These are phyloP conservation scores for Berkeleyomyces basicola DNA, from an alignment of 2,329 filamentous ascomycete species.

Conservation along the genomic window DNA sequence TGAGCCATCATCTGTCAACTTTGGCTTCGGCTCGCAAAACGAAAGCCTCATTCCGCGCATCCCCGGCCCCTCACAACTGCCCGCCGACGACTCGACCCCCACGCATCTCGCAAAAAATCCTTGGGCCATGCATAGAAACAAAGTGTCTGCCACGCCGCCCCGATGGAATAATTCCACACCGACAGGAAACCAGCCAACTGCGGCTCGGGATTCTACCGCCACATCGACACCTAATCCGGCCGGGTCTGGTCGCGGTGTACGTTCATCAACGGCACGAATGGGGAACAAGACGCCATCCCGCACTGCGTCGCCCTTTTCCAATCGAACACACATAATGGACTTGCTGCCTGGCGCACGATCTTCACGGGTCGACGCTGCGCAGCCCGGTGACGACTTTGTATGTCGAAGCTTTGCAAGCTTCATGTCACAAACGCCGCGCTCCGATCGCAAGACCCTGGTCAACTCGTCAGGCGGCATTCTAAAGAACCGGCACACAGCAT, in stretches of 20 bases:
- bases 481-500: background rate
- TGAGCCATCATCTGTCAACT: conserved; percentile 11
- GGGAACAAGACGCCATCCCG: background rate
- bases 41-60: conserved; percentile 3
- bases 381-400: conserved; percentile 7
- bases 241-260: background rate
- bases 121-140: conserved; percentile 8
- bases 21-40: conserved; percentile 5
- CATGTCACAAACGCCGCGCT: conserved; percentile 5
- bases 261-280: background rate
- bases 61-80: conserved; percentile 12
- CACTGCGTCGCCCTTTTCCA: background rate
- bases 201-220: background rate
- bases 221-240: background rate
- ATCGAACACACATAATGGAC: conserved; percentile 9
- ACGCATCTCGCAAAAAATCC: conserved; percentile 8
- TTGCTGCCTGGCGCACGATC: conserved; percentile 6
- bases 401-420: conserved; percentile 13
- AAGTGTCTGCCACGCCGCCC: background rate
- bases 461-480: conserved; percentile 6
- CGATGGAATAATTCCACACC: background rate
- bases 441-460: background rate
- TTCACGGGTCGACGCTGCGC: background rate
- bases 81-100: conserved; percentile 8
- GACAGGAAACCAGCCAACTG: background rate